These are phyloP conservation scores for Botrytis fragariae DNA, from an alignment of 2,329 filamentous ascomycete genomes.

Conservation along the genomic window DNA sequence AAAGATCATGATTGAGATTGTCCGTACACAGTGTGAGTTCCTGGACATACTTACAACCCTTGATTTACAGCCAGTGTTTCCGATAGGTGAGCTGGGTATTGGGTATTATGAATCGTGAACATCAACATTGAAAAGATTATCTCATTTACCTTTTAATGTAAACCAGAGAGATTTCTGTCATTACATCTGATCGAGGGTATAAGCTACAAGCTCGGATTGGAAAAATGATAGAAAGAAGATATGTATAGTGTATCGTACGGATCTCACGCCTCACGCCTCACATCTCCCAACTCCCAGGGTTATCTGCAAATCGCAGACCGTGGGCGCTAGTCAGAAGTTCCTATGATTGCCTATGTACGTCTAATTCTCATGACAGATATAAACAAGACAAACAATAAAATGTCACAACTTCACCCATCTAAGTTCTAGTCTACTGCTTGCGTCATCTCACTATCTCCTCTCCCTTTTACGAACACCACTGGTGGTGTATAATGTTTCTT, in stretches of 20 bases:
- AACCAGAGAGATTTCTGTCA: background rate
- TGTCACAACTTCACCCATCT: background rate
- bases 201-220: background rate
- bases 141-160: background rate
- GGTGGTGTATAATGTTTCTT: constrained; percentile 38
- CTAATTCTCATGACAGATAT: background rate
- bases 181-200: background rate
- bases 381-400: background rate
- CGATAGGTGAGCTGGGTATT: no score
- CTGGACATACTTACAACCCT: background rate
- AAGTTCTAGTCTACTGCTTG: constrained; percentile 1
- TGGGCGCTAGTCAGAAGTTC: background rate
- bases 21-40: background rate
- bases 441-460: background rate
- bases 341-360: background rate
- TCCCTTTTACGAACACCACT: constrained; percentile 22
- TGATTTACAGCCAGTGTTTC: background rate
- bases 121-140: background rate
- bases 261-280: no score
- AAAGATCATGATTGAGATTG: background rate
- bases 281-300: background rate
- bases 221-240: background rate
- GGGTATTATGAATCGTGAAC: background rate
- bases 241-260: background rate
- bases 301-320: background rate